These are phyloP conservation scores for Lenwebbia sp. DNA, from an alignment of 345 rosid species.

Conservation along the genomic window DNA sequence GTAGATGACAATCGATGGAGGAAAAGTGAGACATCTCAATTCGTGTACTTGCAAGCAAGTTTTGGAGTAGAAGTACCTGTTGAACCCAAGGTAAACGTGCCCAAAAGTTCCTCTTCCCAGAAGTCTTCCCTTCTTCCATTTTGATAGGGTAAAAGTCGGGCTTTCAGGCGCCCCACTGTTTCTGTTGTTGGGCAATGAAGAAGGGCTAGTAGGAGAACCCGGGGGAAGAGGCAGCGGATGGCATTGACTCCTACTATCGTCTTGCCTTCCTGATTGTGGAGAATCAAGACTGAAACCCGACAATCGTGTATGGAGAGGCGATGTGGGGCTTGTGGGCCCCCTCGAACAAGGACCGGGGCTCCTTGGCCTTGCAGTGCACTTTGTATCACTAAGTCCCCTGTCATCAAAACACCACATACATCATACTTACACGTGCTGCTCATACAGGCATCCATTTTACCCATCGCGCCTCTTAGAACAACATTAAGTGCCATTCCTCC, in stretches of 20 bases:
- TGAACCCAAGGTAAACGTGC: slow-evolving; percentile 86
- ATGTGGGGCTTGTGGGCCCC: slow-evolving; percentile 59
- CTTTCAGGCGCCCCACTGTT: slow-evolving; percentile 25
- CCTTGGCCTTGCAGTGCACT: slow-evolving; percentile 24
- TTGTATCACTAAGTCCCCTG: slow-evolving; percentile 42
- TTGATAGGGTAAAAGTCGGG: slow-evolving; percentile 25
- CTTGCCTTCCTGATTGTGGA: slow-evolving; percentile 38
- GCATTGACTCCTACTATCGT: slow-evolving; percentile 52
- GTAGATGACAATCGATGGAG: neutral
- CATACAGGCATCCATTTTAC: neutral
- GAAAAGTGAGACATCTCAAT: neutral
- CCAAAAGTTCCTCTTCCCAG: slow-evolving; percentile 97
- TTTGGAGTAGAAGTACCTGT: slow-evolving; percentile 40
- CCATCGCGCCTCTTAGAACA: neutral
- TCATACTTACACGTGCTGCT: neutral
- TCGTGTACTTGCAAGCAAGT: neutral
- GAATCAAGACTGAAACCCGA: slow-evolving; percentile 48
- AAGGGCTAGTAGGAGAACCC: slow-evolving; percentile 71
- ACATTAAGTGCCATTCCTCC: neutral
- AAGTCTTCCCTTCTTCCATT: slow-evolving; percentile 84
- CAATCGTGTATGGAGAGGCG: slow-evolving; percentile 59
- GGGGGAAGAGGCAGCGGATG: slow-evolving; percentile 95
- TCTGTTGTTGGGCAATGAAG: slow-evolving; percentile 39
- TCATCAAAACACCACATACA: slow-evolving; percentile 16
- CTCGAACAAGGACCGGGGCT: slow-evolving; percentile 48